Evolutionary conservation across 768 basidiomycete species (phyloP), one percentile per base, ranked within the genome.

Genomic region (Xerocomus potaroensis): DNA sequence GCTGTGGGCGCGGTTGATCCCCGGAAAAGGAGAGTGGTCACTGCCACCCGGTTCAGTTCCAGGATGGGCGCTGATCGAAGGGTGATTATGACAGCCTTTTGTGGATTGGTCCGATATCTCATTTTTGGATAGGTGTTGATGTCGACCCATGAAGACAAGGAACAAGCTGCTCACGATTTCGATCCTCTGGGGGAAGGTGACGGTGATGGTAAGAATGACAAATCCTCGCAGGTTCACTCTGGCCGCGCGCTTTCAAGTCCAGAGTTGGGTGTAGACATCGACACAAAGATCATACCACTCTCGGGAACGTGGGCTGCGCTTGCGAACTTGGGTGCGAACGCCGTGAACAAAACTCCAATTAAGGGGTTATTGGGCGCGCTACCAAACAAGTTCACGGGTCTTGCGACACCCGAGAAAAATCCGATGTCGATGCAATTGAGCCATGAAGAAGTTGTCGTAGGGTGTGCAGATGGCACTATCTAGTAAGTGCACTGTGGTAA

Each of bases 351-450:
- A 4, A 9, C 36, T 1, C 32, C 52, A 33, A 68, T 79, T 11
- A 80, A 77, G 55, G 88, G 87, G 6, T 57, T 90, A 0, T 64
- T 78, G 33, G 83, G 88, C 0, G 54, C 69, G 15, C 61, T 88
- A 11, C 89, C 88, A 2, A 57, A 59, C 27, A 88, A 85, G 61
- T 92, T 91, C 56, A 62, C 72, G 16, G 90, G 90, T 3, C 73
- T 95, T 34, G 86, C 89, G 24, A 87, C 80, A 19, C 90, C 92
- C 2, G 91, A 87, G 67, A 90, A 92, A 77, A 92, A 94, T 57
- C 92, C 91, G 8, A 92, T 92, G 91, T 87, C 87, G 51, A 87
- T 95, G 83, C 89, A 90, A 53, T 64, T 94, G 57, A 91, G 86
- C 55, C 87, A 91, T 55, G 91, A 93, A 59, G 89, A 92, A 61